Evolutionary conservation across 2,329 filamentous ascomycete species (phyloP), one percentile per base, ranked within the genome.

Genomic region (Colletotrichum echinochloae): DNA sequence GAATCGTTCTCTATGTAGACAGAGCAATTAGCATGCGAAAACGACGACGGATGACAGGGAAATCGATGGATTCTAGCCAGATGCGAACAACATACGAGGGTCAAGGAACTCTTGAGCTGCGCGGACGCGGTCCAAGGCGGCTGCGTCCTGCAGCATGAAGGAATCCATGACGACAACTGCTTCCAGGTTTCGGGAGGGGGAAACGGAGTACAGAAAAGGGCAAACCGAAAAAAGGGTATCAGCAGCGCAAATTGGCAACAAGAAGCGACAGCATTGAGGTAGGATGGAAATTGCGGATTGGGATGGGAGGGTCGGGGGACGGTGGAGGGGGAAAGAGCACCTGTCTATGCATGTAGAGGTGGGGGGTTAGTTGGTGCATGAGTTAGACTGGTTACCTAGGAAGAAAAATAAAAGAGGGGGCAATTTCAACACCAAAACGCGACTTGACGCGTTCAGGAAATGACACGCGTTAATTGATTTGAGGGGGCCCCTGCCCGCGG

Each of bases 21-120:
- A 16, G 18, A 70, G 37, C 66, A 46, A 18, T 48, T 59, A 63
- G 68, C 66, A 62, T 59, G 57, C 54, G 39, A 46, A 82, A 78
- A 64, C 70, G 62, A 26, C 70, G 51, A 18, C 44, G 23, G 20
- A 48, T n/a, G 54, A 16, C n/a, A 46, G 51, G 16, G 23, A 41
- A 54, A 56, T 54, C 76, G 48, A 7, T 11, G 35, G 20, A 3
- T 26, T 20, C 54, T 39, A 56, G 14, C 49, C n/a, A 18, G 33
- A 26, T 12, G 33, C 16, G n/a, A 39, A 26, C 91, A 54, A 81
- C 91, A 77, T 88, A 97, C 94, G 91, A 72, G 95, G 95, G 85
- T 98, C 95, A 52, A 98, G 89, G 78, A 98, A 98, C 80, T 98
- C 95, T 76, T 92, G 89, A n/a, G 94, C 94, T 74, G 92, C 90